Evolutionary conservation across 73 alveolate genomes (phyloP).

Genomic region (Paramecium sonneborni): DNA sequence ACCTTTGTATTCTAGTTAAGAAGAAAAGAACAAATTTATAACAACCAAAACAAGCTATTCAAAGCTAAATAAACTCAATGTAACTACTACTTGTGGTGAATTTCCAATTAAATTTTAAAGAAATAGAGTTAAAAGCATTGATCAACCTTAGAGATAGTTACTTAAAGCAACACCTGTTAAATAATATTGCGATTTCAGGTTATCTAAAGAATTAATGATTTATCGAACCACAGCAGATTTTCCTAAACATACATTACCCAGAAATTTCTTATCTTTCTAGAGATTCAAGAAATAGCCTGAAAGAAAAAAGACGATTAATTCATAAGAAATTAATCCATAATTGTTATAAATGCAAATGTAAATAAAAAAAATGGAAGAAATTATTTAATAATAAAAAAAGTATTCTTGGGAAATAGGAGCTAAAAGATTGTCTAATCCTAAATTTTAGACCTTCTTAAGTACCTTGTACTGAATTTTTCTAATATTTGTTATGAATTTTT

Average conservation of each 20-base stretch:
- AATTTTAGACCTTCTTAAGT: background rate
- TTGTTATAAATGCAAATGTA: slow-evolving; percentile 3
- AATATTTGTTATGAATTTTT: too few species aligned
- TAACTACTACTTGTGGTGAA: background rate
- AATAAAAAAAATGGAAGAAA: background rate
- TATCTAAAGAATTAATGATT: background rate
- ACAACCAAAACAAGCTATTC: background rate
- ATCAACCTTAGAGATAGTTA: background rate
- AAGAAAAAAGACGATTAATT: background rate
- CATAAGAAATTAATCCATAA: background rate
- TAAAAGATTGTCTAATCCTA: background rate
- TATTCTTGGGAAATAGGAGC: slow-evolving; percentile 17
- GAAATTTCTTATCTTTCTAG: background rate
- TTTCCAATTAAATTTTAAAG: background rate
- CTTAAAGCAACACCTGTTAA: slow-evolving; percentile 20
- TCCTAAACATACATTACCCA: background rate
- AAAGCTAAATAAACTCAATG: background rate
- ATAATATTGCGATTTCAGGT: background rate
- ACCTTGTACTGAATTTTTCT: background rate
- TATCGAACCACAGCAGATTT: background rate
- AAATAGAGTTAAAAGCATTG: background rate
- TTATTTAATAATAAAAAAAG: background rate
- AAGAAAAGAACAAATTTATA: background rate
- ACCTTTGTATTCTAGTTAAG: background rate
- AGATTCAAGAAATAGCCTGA: background rate